These are phyloP conservation scores for Trypanosoma grayi DNA, from an alignment of 208 protist species.

Conservation along the genomic window DNA sequence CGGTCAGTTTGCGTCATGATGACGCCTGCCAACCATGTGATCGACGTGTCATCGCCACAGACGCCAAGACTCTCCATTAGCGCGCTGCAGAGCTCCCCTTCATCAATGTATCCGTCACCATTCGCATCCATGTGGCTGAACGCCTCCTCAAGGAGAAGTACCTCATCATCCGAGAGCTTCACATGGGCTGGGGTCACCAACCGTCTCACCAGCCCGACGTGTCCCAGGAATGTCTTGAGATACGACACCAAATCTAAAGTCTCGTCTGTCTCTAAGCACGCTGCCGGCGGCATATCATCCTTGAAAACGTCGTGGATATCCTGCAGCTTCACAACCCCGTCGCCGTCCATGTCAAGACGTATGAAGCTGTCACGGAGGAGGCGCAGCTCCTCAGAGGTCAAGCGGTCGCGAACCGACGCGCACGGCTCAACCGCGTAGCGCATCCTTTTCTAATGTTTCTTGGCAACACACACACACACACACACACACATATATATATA, in stretches of 20 bases:
- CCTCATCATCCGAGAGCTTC: conserved; percentile 16
- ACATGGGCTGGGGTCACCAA: background rate
- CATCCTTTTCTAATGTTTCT: background rate
- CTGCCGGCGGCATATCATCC: background rate
- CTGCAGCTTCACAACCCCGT: conserved; percentile 9
- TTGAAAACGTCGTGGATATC: background rate
- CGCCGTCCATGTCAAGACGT: conserved; percentile 14
- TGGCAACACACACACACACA: conserved; percentile 18
- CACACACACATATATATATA: background rate
- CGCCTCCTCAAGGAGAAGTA: conserved; percentile 4
- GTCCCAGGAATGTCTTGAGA: conserved; percentile 1
- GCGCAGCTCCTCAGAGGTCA: conserved; percentile 13
- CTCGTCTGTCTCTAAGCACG: background rate
- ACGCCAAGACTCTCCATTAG: background rate
- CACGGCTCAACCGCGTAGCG: background rate
- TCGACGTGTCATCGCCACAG: background rate
- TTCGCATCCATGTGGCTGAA: conserved; percentile 20
- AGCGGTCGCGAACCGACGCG: background rate
- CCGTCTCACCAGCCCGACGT: background rate
- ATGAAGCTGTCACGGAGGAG: conserved; percentile 23
- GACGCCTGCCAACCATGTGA: conserved; percentile 2
- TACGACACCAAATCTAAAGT: conserved; percentile 10
- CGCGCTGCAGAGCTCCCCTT: conserved; percentile 8
- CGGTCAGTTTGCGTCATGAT: conserved; percentile 17
- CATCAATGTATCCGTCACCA: conserved; percentile 13